A percentile compares a stretch with the other conserved stretches of the same genome.
These are phyloP conservation scores for Phaeotremella fagi DNA, from an alignment of 768 basidiomycete genomes.

Conservation along the genomic window DNA sequence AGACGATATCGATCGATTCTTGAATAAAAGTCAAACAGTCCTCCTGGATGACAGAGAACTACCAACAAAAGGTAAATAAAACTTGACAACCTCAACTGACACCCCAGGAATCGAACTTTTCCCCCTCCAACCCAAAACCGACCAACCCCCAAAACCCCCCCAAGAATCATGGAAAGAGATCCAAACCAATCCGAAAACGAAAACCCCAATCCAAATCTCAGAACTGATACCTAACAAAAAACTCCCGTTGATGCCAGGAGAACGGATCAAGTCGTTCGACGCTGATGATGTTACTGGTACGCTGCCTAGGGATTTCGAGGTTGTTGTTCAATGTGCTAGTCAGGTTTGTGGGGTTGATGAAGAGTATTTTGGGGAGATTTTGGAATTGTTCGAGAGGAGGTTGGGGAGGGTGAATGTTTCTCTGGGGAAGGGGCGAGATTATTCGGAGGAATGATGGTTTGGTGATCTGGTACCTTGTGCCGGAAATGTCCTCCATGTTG, in stretches of 20 bases:
- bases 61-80: too few species aligned
- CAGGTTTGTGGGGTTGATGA: constrained; percentile 57
- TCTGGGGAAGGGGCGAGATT: too few species aligned
- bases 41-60: constrained; percentile 17
- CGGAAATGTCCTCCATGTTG: too few species aligned
- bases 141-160: too few species aligned
- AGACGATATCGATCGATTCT: constrained; percentile 34
- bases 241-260: constrained; percentile 55
- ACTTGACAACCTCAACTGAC: background rate
- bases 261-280: constrained; percentile 61
- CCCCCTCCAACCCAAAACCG: too few species aligned
- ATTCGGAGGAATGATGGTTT: too few species aligned
- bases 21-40: constrained; percentile 21
- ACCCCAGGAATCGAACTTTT: background rate
- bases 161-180: constrained; percentile 14
- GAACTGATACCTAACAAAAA: constrained; percentile 10
- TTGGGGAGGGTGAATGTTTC: too few species aligned
- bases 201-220: constrained; percentile 4
- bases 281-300: constrained; percentile 64
- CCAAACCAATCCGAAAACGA: too few species aligned
- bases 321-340: constrained; percentile 56
- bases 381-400: constrained; percentile 66
- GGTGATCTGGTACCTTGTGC: too few species aligned
- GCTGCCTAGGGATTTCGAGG: constrained; percentile 55
- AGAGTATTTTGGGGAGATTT: constrained; percentile 56